A percentile compares a stretch with the other conserved stretches of the same genome.
Conservation (phyloP, 441 rosid genomes). For the Biscutella laevigata region DNA sequence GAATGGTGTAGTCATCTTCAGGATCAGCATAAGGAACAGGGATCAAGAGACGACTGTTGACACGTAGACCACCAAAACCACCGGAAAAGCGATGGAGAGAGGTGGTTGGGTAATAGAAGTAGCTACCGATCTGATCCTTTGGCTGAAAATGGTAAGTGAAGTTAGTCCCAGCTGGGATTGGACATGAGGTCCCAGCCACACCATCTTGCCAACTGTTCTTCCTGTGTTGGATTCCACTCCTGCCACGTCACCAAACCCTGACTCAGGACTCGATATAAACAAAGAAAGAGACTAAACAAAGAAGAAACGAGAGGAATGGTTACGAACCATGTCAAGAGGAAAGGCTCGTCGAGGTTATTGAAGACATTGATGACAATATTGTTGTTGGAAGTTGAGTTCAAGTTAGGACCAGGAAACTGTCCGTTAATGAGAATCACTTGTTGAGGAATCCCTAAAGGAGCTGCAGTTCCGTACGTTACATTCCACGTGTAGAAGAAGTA, state of each 20-base stretch:
- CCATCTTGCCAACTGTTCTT: constrained; percentile 72
- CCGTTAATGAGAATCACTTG: constrained; percentile 57
- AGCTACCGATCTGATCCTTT: constrained; percentile 75
- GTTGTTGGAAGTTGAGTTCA: constrained; percentile 57
- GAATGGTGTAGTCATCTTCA: constrained; percentile 57
- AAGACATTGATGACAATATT: constrained; percentile 51
- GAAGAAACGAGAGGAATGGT: too few relatives aligned
- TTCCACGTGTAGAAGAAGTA: constrained; percentile 54
- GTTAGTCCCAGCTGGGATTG: constrained; percentile 52
- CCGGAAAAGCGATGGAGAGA: constrained; percentile 48
- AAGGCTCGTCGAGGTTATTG: constrained; percentile 58
- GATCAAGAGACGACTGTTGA: constrained; percentile 55
- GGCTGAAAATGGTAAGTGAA: constrained; percentile 59
- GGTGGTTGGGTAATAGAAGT: constrained; percentile 48
- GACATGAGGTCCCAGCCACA: constrained; percentile 49
- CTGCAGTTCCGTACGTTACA: constrained; percentile 49
- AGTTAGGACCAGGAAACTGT: constrained; percentile 57
- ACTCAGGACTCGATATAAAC: too few relatives aligned
- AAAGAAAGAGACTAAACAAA: too few relatives aligned
- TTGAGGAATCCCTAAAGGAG: constrained; percentile 53
- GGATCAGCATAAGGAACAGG: constrained; percentile 63
- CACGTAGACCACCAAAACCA: constrained; percentile 56
- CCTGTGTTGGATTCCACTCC: constrained; percentile 58
- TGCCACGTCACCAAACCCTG: too few relatives aligned
- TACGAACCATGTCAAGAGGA: constrained; percentile 63